Evolutionary conservation across 495 filamentous ascomycete species (phyloP).

Genomic region (Peziza echinospora): DNA sequence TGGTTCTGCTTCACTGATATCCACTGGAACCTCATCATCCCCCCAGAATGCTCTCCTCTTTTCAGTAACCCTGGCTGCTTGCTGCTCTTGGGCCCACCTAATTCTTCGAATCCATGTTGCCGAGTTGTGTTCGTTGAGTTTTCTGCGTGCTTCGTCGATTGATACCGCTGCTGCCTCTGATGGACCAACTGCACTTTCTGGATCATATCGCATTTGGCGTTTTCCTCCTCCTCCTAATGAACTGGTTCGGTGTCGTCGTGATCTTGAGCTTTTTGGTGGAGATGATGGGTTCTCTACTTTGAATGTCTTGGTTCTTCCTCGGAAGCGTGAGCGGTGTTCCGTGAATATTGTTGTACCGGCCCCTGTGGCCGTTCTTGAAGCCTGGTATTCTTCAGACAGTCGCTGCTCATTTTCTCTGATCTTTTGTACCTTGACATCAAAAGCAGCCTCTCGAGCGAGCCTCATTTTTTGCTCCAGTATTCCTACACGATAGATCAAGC

Average conservation of each 20-base stretch:
- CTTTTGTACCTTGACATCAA: slow-evolving; percentile 63
- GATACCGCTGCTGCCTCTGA: slow-evolving; percentile 47
- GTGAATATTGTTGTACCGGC: neutral
- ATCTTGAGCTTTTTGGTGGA: slow-evolving; percentile 11
- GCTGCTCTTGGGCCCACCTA: slow-evolving; percentile 45
- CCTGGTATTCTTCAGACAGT: slow-evolving; percentile 15
- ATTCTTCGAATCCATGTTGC: slow-evolving; percentile 87
- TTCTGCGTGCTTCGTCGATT: slow-evolving; percentile 48
- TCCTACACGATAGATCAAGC: slow-evolving; percentile 73
- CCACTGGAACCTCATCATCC: slow-evolving; percentile 55
- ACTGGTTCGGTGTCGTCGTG: slow-evolving; percentile 18
- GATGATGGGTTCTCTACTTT: slow-evolving; percentile 3
- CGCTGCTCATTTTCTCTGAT: slow-evolving; percentile 43
- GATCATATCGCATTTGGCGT: slow-evolving; percentile 47
- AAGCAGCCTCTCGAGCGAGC: slow-evolving; percentile 74
- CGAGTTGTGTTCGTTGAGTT: slow-evolving; percentile 58
- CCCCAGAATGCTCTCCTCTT: slow-evolving; percentile 66
- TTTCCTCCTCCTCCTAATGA: too few relatives aligned
- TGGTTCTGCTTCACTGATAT: slow-evolving; percentile 58
- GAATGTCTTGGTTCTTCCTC: slow-evolving; percentile 2
- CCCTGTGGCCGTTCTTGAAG: neutral
- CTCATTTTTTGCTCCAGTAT: slow-evolving; percentile 75
- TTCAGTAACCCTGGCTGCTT: slow-evolving; percentile 54
- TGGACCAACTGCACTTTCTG: slow-evolving; percentile 47
- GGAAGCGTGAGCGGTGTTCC: slow-evolving; percentile 19